Evolutionary conservation across 1,139 yeast genomes (phyloP), one percentile per base, ranked within the genome.

Genomic region (Pneumocystis jirovecii): DNA sequence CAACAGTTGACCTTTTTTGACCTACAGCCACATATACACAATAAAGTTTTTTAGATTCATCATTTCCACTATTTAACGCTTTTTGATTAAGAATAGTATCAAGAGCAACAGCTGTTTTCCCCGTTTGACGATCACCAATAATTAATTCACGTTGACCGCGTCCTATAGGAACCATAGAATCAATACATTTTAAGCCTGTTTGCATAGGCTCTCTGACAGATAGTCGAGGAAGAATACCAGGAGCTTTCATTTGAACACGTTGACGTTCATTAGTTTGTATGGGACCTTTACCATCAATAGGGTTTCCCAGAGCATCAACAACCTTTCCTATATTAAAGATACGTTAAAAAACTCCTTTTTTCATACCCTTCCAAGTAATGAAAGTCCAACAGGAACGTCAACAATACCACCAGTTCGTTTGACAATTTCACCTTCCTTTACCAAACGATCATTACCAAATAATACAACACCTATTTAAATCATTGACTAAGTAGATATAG

Each of bases 101-200:
- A 75, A 93, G 80, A 75, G 97, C 98, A 75, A 93, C 96, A 72
- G 97, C 97, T 77, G 98, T 93, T 85, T 93, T 93, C 87, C 98
- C 98, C 75, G 98, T 93, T 84, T 93, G 98, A 86, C 98, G 93
- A 81, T 93, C 98, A 87, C 98, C 98, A 79, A 93, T 93, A 78
- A 93, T 93, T 88, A 93, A 84, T 84, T 93, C 98, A 89, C 98
- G 95, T 84, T 93, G 98, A 79, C 98, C 98, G 87, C 98, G 95
- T 79, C 98, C 98, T 76, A 93, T 82, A 81, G 98, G 98, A 80
- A 93, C 99, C 77, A 93, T 87, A 77, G 98, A 95, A 79, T 93
- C 99, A 75, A 93, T 97, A 71, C 97, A 87, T 85, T 95, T 93
- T 78, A 93, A 88, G 86, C 98, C 99, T 76, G 98, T 91, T 84